These are phyloP conservation scores for Aureobasidium sp. DNA, from an alignment of 2,329 filamentous ascomycete species.

Conservation along the genomic window DNA sequence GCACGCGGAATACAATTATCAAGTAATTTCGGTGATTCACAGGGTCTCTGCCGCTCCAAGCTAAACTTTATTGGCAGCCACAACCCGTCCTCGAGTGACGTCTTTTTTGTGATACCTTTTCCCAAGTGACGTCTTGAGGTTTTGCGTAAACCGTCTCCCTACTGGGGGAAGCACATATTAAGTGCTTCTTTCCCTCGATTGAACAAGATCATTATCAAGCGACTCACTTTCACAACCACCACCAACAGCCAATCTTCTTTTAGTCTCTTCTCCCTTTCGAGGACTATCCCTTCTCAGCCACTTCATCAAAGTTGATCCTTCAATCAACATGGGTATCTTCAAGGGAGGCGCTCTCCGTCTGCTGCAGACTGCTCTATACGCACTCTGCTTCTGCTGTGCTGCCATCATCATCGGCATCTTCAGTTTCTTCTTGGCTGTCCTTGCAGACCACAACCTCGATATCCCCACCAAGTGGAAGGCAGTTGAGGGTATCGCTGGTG, in stretches of 20 bases:
- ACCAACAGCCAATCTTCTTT: not conserved
- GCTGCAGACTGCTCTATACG: conserved; percentile 55
- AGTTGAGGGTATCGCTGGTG: conserved; percentile 59
- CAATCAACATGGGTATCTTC: conserved; percentile 25
- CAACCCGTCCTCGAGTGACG: not conserved
- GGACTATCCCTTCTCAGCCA: not conserved
- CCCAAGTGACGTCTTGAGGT: not conserved
- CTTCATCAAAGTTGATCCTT: not conserved
- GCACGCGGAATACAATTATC: conserved; percentile 2
- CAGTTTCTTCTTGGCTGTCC: conserved; percentile 73
- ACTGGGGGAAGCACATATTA: not conserved
- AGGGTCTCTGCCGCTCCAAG: not conserved
- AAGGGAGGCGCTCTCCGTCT: conserved; percentile 57
- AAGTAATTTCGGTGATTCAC: not conserved
- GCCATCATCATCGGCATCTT: conserved; percentile 60
- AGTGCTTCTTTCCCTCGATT: not conserved
- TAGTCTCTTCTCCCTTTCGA: not conserved
- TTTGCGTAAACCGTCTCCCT: not conserved
- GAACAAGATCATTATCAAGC: not conserved
- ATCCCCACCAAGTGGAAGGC: conserved; percentile 57
- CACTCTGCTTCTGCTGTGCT: conserved; percentile 63
- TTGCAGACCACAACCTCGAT: conserved; percentile 52
- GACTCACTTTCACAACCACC: not conserved
- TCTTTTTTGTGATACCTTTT: not conserved
- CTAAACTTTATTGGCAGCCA: conserved; percentile 7